phyloP scores from a whole-genome alignment of 345 rosid species.

The Bruguiera gymnorhiza region DNA sequence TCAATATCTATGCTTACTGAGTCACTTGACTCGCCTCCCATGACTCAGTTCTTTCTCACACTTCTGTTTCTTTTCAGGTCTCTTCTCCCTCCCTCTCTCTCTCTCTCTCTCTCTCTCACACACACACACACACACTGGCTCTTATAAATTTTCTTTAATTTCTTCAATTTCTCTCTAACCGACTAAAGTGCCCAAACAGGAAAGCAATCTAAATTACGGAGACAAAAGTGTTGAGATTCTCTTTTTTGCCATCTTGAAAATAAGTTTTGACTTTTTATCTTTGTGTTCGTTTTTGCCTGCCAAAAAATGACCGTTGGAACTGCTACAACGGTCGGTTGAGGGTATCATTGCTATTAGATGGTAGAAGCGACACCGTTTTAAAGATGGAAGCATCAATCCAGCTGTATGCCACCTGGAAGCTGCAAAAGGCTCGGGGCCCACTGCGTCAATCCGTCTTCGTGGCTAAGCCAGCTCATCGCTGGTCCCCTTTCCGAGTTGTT shows the following conservation, averaged over 20 bases:
- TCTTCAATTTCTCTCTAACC: background rate
- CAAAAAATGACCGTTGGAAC: slow-evolving; percentile 35
- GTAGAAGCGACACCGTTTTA: slow-evolving; percentile 21
- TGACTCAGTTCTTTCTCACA: slow-evolving; percentile 11
- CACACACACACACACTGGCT: background rate
- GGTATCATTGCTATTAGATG: background rate
- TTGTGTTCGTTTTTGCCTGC: slow-evolving; percentile 4
- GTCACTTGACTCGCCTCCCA: slow-evolving; percentile 46
- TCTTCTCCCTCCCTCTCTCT: background rate
- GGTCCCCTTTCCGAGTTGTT: background rate
- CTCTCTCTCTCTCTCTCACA: background rate
- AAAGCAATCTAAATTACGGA: background rate
- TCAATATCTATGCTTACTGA: slow-evolving; percentile 49
- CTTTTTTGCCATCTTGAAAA: slow-evolving; percentile 2
- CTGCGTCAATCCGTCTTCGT: slow-evolving; percentile 11
- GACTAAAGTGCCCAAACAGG: slow-evolving; percentile 9
- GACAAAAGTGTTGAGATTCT: background rate
- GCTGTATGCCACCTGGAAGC: slow-evolving; percentile 51
- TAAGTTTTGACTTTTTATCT: slow-evolving; percentile 4
- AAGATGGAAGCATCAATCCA: slow-evolving; percentile 11
- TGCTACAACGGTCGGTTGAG: slow-evolving; percentile 20
- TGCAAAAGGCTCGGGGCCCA: slow-evolving; percentile 11
- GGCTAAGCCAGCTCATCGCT: slow-evolving; percentile 38
- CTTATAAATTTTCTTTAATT: background rate
- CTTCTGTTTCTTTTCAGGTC: background rate